Evolutionary conservation across 2,329 filamentous ascomycete species (phyloP), one percentile per base, ranked within the genome.

Genomic region (Beauveria rudraprayagi): DNA sequence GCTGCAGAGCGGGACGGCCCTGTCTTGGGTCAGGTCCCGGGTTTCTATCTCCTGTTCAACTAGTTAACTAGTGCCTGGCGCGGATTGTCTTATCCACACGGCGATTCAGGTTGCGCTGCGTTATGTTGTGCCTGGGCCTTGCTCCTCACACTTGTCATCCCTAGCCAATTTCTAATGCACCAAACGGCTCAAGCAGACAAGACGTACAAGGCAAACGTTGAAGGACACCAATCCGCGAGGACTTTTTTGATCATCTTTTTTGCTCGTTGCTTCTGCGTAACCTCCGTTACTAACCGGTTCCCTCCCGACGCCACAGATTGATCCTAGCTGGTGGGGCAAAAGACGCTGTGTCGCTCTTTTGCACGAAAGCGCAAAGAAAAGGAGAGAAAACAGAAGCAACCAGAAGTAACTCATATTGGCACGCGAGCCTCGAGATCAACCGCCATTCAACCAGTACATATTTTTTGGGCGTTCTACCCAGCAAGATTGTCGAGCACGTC

Each of bases 1-100:
- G 37, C 56, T 44, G 56, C 19, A 47, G 40, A 37, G 57, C 57
- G 57, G 57, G 57, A 60, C 57, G 57, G 57, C 48, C 57, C 57
- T 53, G 57, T 43, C 28, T 41, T 56, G 54, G 41, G 52, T 8
- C 17, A 28, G 5, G 50, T 53, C 11, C 9, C 34, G 41, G 41
- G 41, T 37, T 55, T 8, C 28, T 28, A 28, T 1, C 1, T 28
- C 8, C 8, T 44, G 30, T 37, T 37, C 34, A 52, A n/a, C 28
- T 30, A 44, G 22, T 34, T 46, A 22, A 5, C 16, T 16, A 46
- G 54, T 58, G 28, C 46, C 11, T 60, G 10, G 24, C 30, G 16
- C 14, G 41, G 26, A 17, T 11, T 44, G 40, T 46, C 19, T 26
- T 40, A 60, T 46, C 48, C 57, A 53, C 57, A 40, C 40, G n/a